Evolutionary conservation across 257 asterid genomes (phyloP).

Genomic region (Thymus mandschuricus): DNA sequence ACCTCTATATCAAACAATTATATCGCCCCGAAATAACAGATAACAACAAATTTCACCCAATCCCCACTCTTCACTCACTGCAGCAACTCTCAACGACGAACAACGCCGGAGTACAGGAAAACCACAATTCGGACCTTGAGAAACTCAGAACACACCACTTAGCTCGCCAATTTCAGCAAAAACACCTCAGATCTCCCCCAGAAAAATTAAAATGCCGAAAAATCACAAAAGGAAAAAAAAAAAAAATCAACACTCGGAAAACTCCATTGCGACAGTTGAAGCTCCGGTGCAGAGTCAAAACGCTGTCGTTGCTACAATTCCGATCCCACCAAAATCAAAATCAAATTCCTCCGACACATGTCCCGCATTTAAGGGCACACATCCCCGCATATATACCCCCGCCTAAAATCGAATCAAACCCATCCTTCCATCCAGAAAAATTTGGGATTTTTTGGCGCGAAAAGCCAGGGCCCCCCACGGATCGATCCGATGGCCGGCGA

Average conservation of each 20-base stretch:
- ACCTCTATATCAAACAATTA: conserved; percentile 12
- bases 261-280: conserved; percentile 30
- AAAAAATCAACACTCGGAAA: conserved; percentile 26
- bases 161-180: conserved; percentile 23
- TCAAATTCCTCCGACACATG: conserved; percentile 50
- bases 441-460: conserved; percentile 42
- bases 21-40: conserved; percentile 17
- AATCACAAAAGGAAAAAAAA: conserved; percentile 22
- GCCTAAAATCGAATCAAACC: conserved; percentile 36
- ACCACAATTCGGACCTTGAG: conserved; percentile 23
- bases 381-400: conserved; percentile 23
- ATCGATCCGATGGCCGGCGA: conserved; percentile 70
- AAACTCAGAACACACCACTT: conserved; percentile 23
- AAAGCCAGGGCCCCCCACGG: conserved; percentile 49
- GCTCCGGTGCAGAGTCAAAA: conserved; percentile 35
- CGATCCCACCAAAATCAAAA: conserved; percentile 52
- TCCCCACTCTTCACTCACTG: conserved; percentile 25
- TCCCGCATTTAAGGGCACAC: conserved; percentile 46
- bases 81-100: conserved; percentile 9
- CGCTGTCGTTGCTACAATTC: conserved; percentile 43
- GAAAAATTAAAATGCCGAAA: neutral
- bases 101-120: neutral
- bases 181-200: conserved; percentile 36
- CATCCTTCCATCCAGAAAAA: conserved; percentile 23
- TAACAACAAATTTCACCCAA: conserved; percentile 8